Percentiles rank a stretch among this genome's conserved stretches.
phyloP scores from a whole-genome alignment of 805 yeast genomes.

The Myxozyma neotropica region DNA sequence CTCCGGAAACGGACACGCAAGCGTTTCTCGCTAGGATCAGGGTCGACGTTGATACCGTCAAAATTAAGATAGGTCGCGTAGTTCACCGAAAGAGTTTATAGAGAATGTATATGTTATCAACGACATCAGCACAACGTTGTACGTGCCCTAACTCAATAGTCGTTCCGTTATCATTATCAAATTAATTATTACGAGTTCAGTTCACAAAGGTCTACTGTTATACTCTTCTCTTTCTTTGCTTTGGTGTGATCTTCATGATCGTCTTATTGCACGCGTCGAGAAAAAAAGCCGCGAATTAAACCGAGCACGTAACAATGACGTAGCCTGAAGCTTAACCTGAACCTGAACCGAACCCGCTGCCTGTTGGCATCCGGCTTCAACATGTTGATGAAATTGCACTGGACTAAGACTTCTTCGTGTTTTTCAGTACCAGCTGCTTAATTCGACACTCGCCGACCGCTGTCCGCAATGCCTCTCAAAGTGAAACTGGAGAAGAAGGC shows the following conservation, averaged over 20 bases:
- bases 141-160: no score
- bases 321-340: neutral
- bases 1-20: neutral
- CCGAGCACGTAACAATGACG: constrained; percentile 2
- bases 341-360: neutral
- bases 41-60: constrained; percentile 11
- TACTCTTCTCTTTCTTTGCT: no score
- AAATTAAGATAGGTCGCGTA: constrained; percentile 22
- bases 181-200: no score
- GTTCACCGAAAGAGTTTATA: constrained; percentile 12
- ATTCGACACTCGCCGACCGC: neutral
- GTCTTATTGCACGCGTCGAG: no score
- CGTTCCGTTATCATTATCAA: no score
- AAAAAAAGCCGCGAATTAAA: no score
- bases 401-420: no score
- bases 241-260: no score
- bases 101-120: neutral
- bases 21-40: neutral
- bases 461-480: neutral
- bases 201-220: no score
- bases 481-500: constrained; percentile 10
- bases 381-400: no score
- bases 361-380: no score
- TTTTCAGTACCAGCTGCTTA: neutral
- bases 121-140: neutral